Evolutionary conservation across 1,284 basidiomycete species (phyloP).

Genomic region (Lentinula novae-zelandiae): DNA sequence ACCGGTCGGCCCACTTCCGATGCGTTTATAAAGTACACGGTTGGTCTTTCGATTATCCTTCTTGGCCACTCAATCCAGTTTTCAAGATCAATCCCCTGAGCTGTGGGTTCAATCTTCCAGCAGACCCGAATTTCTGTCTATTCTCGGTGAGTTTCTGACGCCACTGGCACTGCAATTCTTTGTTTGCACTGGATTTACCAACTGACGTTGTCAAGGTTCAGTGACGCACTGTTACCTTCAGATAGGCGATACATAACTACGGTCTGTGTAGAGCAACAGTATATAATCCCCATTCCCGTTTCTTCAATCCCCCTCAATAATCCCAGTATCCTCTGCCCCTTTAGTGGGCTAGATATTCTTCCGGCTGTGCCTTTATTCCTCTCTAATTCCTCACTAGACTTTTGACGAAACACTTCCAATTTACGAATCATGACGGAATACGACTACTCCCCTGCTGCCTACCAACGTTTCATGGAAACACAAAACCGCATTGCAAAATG

Average conservation of each 20-base stretch:
- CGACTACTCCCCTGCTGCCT: constrained; percentile 16
- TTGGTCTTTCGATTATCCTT: neutral
- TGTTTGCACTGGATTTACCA: neutral
- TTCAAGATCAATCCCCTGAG: neutral
- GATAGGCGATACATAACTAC: constrained; percentile 2
- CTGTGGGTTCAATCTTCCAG: neutral
- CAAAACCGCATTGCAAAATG: constrained; percentile 11
- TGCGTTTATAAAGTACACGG: neutral
- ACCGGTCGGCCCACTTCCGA: neutral
- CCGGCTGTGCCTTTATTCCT: constrained; percentile 1
- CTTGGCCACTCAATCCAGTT: neutral
- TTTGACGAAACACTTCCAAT: neutral
- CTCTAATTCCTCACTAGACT: neutral
- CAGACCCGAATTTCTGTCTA: neutral
- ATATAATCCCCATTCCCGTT: neutral
- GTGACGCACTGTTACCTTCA: neutral
- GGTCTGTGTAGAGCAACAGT: neutral
- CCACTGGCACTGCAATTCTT: neutral
- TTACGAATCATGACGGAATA: constrained; percentile 14
- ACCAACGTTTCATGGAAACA: constrained; percentile 13
- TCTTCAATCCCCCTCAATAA: neutral
- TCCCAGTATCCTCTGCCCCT: neutral
- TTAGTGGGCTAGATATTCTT: neutral
- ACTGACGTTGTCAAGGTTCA: neutral
- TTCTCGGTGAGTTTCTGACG: neutral